Percentiles rank a stretch among this genome's conserved stretches.
Evolutionary conservation across 2,329 filamentous ascomycete species (phyloP).

Genomic region (Pyricularia pennisetigena): DNA sequence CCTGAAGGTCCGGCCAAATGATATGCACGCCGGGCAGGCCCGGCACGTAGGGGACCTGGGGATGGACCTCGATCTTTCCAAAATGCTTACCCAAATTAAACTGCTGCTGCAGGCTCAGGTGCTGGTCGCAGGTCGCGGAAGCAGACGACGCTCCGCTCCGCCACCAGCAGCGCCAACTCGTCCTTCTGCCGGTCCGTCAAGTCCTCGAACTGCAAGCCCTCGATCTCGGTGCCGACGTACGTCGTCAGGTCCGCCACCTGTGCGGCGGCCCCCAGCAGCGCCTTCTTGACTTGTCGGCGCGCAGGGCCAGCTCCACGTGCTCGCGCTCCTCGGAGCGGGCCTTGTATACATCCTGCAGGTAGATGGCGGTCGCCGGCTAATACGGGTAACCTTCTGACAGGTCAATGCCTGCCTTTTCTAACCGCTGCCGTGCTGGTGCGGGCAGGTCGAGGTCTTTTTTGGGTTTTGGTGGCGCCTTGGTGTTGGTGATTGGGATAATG

Average conservation of each 20-base stretch:
- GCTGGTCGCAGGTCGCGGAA: constrained; percentile 56
- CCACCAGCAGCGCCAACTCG: constrained; percentile 52
- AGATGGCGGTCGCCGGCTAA: constrained; percentile 55
- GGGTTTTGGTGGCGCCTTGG: constrained; percentile 7
- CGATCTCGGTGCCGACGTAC: constrained; percentile 56
- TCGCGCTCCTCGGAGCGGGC: constrained; percentile 48
- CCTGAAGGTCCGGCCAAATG: constrained; percentile 60
- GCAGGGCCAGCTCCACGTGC: constrained; percentile 50
- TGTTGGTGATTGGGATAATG: constrained; percentile 53
- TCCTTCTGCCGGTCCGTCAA: constrained; percentile 49
- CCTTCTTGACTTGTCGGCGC: constrained; percentile 56
- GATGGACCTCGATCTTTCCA: constrained; percentile 58
- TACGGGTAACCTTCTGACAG: constrained; percentile 63
- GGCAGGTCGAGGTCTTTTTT: constrained; percentile 42
- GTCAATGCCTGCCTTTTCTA: constrained; percentile 61
- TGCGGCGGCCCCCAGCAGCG: constrained; percentile 48
- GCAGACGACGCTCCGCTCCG: constrained; percentile 57
- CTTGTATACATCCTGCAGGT: constrained; percentile 58
- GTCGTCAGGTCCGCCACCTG: constrained; percentile 52
- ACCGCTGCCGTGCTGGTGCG: constrained; percentile 40
- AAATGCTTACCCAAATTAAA: constrained; percentile 52
- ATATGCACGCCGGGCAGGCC: constrained; percentile 55
- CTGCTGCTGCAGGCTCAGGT: constrained; percentile 52
- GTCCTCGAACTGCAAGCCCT: constrained; percentile 53
- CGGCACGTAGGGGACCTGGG: constrained; percentile 62